Evolutionary conservation across 768 basidiomycete genomes (phyloP).

Genomic region (Serendipita sp.): DNA sequence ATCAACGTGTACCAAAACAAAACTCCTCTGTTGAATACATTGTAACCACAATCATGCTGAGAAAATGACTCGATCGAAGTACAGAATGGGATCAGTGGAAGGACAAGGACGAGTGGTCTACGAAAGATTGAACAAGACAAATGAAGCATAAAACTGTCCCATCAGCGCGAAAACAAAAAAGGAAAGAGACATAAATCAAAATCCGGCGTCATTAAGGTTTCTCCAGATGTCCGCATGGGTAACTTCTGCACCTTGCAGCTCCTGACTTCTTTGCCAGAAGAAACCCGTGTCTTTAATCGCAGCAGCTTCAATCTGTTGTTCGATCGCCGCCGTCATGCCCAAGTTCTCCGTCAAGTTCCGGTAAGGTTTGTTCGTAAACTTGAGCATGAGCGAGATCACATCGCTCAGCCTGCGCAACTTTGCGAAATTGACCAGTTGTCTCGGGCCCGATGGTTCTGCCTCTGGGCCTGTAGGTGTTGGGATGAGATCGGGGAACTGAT

Average conservation of each 20-base stretch:
- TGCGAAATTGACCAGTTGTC: slow-evolving; percentile 30
- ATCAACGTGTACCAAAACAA: too few species aligned
- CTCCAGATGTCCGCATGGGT: slow-evolving; percentile 48
- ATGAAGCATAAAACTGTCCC: not conserved
- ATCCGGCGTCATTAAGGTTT: slow-evolving; percentile 52
- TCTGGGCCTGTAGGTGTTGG: slow-evolving; percentile 2
- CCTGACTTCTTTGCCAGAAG: slow-evolving; percentile 45
- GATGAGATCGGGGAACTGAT: slow-evolving; percentile 29
- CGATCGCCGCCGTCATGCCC: slow-evolving; percentile 30
- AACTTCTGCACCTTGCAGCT: slow-evolving; percentile 41
- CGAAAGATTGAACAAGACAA: not conserved
- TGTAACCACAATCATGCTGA: not conserved
- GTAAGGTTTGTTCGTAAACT: slow-evolving; percentile 29
- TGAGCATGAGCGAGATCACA: slow-evolving; percentile 35
- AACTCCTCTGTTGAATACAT: too few species aligned
- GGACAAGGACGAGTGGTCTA: not conserved
- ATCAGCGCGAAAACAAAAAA: not conserved
- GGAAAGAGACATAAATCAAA: slow-evolving; percentile 21
- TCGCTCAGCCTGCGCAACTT: slow-evolving; percentile 44
- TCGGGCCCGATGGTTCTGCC: not conserved
- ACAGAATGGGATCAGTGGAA: not conserved
- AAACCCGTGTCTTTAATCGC: slow-evolving; percentile 29
- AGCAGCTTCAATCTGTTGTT: slow-evolving; percentile 27
- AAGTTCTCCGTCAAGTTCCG: slow-evolving; percentile 8
- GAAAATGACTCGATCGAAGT: not conserved